Percentiles rank a stretch among this genome's conserved stretches.
These are phyloP conservation scores for Penicillium subrubescens DNA, from an alignment of 495 filamentous ascomycete genomes.

Conservation along the genomic window DNA sequence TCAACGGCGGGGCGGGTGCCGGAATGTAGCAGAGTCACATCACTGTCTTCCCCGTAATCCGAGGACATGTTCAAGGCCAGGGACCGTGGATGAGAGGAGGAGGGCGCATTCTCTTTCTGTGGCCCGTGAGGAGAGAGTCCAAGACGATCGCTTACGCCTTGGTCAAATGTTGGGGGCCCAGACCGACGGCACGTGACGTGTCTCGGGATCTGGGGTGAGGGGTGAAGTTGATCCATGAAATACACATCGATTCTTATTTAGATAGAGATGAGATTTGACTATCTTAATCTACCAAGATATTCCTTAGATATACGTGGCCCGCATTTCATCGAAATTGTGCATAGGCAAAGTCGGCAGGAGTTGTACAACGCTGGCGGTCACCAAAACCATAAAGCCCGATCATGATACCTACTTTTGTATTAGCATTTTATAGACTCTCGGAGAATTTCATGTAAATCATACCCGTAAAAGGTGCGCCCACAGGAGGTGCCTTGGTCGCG, in stretches of 20 bases:
- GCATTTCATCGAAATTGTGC: conserved; percentile 22
- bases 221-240: background rate
- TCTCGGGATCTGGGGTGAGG: background rate
- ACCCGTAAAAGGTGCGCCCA: conserved; percentile 43
- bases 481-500: conserved; percentile 34
- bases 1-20: background rate
- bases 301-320: background rate
- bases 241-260: background rate
- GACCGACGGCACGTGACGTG: background rate
- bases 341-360: conserved; percentile 46
- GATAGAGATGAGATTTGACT: background rate
- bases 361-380: conserved; percentile 38
- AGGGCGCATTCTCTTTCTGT: conserved; percentile 2
- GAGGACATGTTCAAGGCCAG: conserved; percentile 5
- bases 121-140: background rate
- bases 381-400: conserved; percentile 49
- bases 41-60: conserved; percentile 9
- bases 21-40: background rate
- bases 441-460: background rate
- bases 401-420: conserved; percentile 32
- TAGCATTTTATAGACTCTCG: background rate
- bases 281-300: too few relatives aligned
- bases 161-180: background rate
- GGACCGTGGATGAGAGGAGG: background rate
- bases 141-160: background rate